These are phyloP conservation scores for Ustilago tritici DNA, from an alignment of 1,284 basidiomycete species.

Conservation along the genomic window DNA sequence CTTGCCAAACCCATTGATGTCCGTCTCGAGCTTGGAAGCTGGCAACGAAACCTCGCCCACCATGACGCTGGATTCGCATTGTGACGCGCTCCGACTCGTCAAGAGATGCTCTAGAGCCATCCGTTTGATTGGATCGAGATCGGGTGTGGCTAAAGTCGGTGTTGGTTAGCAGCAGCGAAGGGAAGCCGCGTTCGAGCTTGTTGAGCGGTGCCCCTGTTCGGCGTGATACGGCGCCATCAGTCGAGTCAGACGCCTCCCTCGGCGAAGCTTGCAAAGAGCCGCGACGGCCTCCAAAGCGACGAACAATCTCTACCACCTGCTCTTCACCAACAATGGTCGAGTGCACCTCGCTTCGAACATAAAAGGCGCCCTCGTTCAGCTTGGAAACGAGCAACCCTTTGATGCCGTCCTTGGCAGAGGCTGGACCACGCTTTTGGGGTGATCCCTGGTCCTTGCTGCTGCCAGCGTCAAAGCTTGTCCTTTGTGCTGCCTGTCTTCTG, in stretches of 20 bases:
- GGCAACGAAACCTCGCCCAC: conserved; percentile 26
- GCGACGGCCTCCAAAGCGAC: conserved; percentile 11
- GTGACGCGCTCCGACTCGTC: conserved; percentile 20
- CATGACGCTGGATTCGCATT: conserved; percentile 29
- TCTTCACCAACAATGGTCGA: conserved; percentile 11
- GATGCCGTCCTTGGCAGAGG: not conserved
- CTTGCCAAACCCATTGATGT: conserved; percentile 34
- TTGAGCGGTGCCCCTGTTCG: conserved; percentile 6
- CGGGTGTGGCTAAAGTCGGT: conserved; percentile 17
- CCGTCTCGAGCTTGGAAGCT: conserved; percentile 27
- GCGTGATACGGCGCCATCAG: not conserved
- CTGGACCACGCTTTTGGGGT: not conserved
- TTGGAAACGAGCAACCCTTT: conserved; percentile 43
- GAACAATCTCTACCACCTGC: conserved; percentile 31
- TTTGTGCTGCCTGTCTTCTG: conserved; percentile 23
- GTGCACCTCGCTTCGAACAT: conserved; percentile 19
- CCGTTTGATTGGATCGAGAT: conserved; percentile 15
- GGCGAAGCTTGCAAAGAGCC: conserved; percentile 9
- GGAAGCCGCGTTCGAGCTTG: conserved; percentile 39
- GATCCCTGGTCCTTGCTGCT: not conserved
- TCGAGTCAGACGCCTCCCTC: conserved; percentile 3
- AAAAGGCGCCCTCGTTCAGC: conserved; percentile 25
- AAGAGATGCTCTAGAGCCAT: conserved; percentile 11
- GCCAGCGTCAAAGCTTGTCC: conserved; percentile 14
- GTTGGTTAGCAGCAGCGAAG: conserved; percentile 32